Evolutionary conservation across 371 early-diverging fungal species (phyloP), one percentile per base, ranked within the genome.

Genomic region (Funneliformis caledonium): DNA sequence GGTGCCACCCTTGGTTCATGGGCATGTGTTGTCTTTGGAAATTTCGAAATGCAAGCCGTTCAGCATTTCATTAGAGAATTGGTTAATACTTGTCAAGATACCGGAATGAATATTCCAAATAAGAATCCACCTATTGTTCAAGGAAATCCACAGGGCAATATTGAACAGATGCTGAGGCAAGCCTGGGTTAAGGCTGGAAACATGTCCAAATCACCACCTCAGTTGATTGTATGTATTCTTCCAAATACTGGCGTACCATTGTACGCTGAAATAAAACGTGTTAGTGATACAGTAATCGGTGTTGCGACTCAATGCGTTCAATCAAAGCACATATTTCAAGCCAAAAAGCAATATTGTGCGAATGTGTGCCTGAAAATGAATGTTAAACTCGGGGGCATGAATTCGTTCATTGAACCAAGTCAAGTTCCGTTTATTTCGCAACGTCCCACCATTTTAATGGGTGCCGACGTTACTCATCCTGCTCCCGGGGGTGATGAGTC

Each of bases 211-310:
- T 85, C 88, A 50, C 82, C 90, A 70, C 95, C 95, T 37, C 95
- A 96, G 85, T 77, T 96, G 43, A 82, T 96, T 61, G 81, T 96
- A 45, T 95, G 96, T 84, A 89, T 98, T 79, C 85, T 98, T 65
- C 70, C 70, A 0, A 70, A 70, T 26, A 45, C 47, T 4, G 70
- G 70, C 10, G 47, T 70, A 43, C 42, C 42, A 4, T 84, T 97
- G 5, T 99, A 99, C 86, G 95, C 95, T 75, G 96, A 96, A 81
- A 94, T 99, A 83, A 99, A 99, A 90, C 91, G 97, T 45, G 91
- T 95, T 43, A 91, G 95, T 45, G 99, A 99, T 85, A 97, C 97
- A 2, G 91, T 94, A 26, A 88, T 96, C 76, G 96, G 97, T 52
- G 87, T 97, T 47, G 91, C 94, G 0, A 95, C 98, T 1, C 99